These are phyloP conservation scores for Citrus hindsii DNA, from an alignment of 345 rosid species.

Conservation along the genomic window DNA sequence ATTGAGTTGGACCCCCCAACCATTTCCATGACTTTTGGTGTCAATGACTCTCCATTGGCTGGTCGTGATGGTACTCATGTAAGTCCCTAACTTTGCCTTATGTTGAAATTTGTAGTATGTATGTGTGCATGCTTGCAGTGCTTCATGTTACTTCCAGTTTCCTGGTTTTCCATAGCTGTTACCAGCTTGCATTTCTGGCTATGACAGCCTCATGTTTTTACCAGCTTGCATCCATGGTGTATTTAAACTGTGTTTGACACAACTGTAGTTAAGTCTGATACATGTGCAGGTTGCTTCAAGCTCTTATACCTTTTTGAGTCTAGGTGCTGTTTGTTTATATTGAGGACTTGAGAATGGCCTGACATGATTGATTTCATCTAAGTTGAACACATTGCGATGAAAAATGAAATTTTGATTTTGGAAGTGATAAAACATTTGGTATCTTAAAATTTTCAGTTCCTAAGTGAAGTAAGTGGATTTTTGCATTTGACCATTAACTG, in stretches of 20 bases:
- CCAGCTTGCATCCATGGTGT: neutral
- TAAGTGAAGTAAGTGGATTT: neutral
- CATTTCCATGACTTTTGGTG: slow-evolving; percentile 98
- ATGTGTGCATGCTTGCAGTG: neutral
- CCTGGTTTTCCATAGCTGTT: neutral
- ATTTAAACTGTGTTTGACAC: neutral
- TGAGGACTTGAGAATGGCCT: neutral
- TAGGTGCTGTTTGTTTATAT: neutral
- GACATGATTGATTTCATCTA: neutral
- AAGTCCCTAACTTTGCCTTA: slow-evolving; percentile 30
- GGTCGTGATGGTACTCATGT: slow-evolving; percentile 95
- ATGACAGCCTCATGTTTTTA: neutral
- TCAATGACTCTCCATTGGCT: slow-evolving; percentile 95
- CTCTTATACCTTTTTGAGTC: neutral
- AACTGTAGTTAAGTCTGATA: neutral
- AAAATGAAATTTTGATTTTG: neutral
- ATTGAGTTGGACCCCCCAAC: slow-evolving; percentile 96
- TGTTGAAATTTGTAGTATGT: neutral
- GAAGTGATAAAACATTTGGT: neutral
- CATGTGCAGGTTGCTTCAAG: neutral
- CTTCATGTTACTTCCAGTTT: neutral
- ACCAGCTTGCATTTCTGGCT: neutral
- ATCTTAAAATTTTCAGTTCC: neutral
- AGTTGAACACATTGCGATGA: neutral
- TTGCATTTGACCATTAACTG: neutral